Evolutionary conservation across 1,284 basidiomycete species (phyloP).

Genomic region (Mycena citricolor): DNA sequence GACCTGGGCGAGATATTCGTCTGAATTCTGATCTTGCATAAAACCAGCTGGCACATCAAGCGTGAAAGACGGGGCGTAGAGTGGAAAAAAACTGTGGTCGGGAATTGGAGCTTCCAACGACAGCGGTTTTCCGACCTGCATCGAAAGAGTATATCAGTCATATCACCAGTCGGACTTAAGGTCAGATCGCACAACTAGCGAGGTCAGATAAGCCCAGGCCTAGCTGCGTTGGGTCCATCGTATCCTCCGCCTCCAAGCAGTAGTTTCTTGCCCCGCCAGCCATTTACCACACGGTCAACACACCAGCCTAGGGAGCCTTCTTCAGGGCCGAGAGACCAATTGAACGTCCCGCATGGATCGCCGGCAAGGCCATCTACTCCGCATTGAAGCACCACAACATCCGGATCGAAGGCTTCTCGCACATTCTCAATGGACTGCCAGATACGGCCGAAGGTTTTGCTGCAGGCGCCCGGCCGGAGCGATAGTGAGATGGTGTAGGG

Average conservation of each 20-base stretch:
- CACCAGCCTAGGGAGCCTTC: constrained; percentile 74
- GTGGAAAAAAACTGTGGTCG: constrained; percentile 64
- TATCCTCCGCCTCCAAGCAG: constrained; percentile 81
- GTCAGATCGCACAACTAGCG: constrained; percentile 56
- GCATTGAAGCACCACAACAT: constrained; percentile 82
- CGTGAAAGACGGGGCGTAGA: constrained; percentile 78
- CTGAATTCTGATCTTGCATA: constrained; percentile 71
- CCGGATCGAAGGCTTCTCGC: constrained; percentile 65
- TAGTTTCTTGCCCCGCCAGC: constrained; percentile 62
- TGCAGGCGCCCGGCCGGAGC: constrained; percentile 64
- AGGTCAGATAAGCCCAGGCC: constrained; percentile 86
- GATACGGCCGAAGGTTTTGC: constrained; percentile 57
- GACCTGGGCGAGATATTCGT: constrained; percentile 47
- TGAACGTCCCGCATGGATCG: constrained; percentile 78
- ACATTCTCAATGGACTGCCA: constrained; percentile 67
- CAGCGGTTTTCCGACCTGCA: constrained; percentile 36
- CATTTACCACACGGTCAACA: constrained; percentile 50
- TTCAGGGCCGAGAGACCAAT: constrained; percentile 60
- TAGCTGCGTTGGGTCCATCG: constrained; percentile 75
- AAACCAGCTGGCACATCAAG: constrained; percentile 73
- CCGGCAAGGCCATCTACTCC: constrained; percentile 85
- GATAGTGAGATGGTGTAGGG: constrained; percentile 80
- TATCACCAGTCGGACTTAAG: background rate
- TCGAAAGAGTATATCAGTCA: too few relatives aligned
- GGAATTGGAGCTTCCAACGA: constrained; percentile 66